Evolutionary conservation across 2,329 filamentous ascomycete species (phyloP), one percentile per base, ranked within the genome.

Genomic region (Aureobasidium melanogenum): DNA sequence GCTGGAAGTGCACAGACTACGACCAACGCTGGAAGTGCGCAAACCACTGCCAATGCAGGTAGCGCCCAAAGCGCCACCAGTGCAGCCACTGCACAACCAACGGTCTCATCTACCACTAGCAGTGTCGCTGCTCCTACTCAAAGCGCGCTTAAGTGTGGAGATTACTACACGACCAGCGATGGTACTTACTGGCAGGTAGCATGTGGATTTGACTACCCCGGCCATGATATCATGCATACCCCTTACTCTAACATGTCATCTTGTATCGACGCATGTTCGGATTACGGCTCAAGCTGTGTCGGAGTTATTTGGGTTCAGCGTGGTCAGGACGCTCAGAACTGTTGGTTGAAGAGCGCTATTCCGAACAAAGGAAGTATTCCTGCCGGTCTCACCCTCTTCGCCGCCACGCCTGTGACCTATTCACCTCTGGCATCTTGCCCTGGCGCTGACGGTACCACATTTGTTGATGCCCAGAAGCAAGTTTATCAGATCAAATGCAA

Each of bases 401-500:
- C 59, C 22, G 59, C 59, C 5, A 26, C 54, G 3, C 56, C 56
- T 10, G 44, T 47, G 2, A 51, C 24, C 15, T 60, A 60, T 26
- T 38, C 57, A 24, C 57, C 57, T 14, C 24, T 60, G 14, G 50
- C 32, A 10, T 38, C 59, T 5, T 61, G 59, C 44, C 59, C 59
- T n/a, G 59, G 34, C n/a, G 59, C 38, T 3, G 46, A 61, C 17
- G 43, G 48, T 7, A 50, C 36, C n/a, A 51, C 47, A 1, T 61
- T 61, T 36, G 32, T 55, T n/a, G 59, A 61, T 38, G 38, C 39
- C 7, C 38, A 52, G 28, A 52, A 52, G 17, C 47, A 61, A 17
- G 50, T 61, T 39, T 63, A 60, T 15, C 44, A 54, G 26, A 60
- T 63, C 41, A 54, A 52, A 22, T 63, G 61, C 22, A 50, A 39